Evolutionary conservation across 2,329 filamentous ascomycete genomes (phyloP).

Genomic region (Colletotrichum orbiculare): DNA sequence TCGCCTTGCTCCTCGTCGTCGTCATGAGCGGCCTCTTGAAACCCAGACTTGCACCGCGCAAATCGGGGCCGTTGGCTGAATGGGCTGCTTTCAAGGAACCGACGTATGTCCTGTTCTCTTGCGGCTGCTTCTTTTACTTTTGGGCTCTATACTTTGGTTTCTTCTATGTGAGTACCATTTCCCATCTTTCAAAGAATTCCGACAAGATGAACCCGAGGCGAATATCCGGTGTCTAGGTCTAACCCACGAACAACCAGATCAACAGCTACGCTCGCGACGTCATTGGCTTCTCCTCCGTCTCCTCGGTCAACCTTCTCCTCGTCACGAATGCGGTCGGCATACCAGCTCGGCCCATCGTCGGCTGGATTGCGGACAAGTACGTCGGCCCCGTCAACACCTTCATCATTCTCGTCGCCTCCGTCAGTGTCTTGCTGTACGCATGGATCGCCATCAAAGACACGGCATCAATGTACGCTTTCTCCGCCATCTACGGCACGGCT

Average conservation of each 20-base stretch:
- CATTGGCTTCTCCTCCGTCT: constrained; percentile 57
- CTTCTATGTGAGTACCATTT: constrained; percentile 51
- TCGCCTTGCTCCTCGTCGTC: constrained; percentile 60
- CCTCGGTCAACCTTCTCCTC: constrained; percentile 68
- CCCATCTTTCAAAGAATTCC: no score
- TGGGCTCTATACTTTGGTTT: constrained; percentile 64
- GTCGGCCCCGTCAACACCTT: constrained; percentile 67
- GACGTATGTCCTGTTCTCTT: constrained; percentile 52
- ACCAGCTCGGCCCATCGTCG: constrained; percentile 52
- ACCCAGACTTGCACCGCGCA: constrained; percentile 60
- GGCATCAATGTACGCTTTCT: constrained; percentile 54
- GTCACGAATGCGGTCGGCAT: constrained; percentile 70
- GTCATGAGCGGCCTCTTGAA: constrained; percentile 55
- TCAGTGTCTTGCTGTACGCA: constrained; percentile 52
- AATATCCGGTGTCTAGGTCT: no score
- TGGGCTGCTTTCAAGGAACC: constrained; percentile 61
- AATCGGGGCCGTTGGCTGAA: constrained; percentile 62
- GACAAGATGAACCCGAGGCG: rapidly evolving
- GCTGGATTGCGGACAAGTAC: background rate
- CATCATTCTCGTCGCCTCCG: constrained; percentile 60
- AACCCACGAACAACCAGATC: constrained; percentile 42
- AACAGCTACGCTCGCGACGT: constrained; percentile 53
- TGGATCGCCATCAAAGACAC: constrained; percentile 63
- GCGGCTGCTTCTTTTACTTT: constrained; percentile 52
- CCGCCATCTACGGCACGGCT: constrained; percentile 54